Evolutionary conservation across 164 flowering plant species (phyloP), one percentile per base, ranked within the genome.

Genomic region (Piper betle): DNA sequence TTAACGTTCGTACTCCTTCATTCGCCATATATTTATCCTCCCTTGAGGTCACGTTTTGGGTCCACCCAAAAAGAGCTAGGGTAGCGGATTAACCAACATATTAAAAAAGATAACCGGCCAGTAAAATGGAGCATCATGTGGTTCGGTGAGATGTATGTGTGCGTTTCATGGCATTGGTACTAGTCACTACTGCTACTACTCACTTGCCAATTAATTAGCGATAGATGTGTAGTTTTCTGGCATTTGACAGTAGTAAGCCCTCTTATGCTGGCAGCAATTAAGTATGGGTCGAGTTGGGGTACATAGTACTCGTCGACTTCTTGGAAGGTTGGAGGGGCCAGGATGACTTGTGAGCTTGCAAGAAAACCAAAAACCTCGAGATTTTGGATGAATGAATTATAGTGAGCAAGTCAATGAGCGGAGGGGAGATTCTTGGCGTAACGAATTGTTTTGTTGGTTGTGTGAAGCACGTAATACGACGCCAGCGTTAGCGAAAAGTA

Each of bases 401-500:
- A 54, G 57, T 18, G 57, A 54, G 37, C 33, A 54, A 55, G 58
- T 55, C 58, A 46, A 46, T 46, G 50, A 15, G 50, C 15, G 59
- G 64, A 25, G 57, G 18, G 65, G 66, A 65, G 69, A 74, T 77
- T 72, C 79, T 75, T 73, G 78, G 80, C 73, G 76, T 79, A 69
- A 67, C 67, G 71, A 69, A 69, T 62, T 60, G 55, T 68, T 53
- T 68, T 66, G 59, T 59, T 64, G 75, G 76, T 75, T 75, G 78
- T 75, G 77, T 71, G 81, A 56, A 53, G 83, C 83, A 80, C 81
- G 81, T 73, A 72, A 76, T 58, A 66, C 18, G 62, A 65, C 59
- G 67, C 63, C 76, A 67, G 64, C 69, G 57, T 17, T 63, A 63
- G 55, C 41, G 58, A 46, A 25, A 25, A 57, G 63, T 53, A 65